phyloP scores from a whole-genome alignment of 129 eudicot genomes.

The Scalesia atractyloides region DNA sequence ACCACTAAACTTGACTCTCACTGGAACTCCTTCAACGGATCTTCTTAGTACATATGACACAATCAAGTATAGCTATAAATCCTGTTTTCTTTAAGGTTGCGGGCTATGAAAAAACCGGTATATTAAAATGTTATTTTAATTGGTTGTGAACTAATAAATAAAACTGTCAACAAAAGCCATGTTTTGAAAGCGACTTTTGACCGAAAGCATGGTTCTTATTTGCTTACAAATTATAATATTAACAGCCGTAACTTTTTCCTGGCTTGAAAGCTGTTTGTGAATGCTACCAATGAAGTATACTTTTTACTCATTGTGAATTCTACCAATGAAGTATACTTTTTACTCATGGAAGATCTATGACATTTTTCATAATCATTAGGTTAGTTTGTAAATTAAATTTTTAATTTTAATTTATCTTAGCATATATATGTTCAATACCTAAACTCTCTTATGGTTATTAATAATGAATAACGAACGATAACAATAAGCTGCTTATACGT shows the following conservation, averaged over 20 bases:
- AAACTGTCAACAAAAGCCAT: neutral
- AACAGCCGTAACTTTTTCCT: constrained; percentile 29
- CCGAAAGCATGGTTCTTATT: constrained; percentile 10
- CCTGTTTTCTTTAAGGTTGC: neutral
- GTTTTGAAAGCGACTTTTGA: constrained; percentile 13
- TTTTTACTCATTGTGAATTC: constrained; percentile 14
- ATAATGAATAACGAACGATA: too few relatives aligned
- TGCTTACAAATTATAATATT: constrained; percentile 12
- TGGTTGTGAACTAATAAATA: neutral
- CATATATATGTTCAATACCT: too few relatives aligned
- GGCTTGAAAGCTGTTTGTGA: constrained; percentile 9
- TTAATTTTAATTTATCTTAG: too few relatives aligned
- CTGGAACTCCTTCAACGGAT: neutral
- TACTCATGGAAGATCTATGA: constrained; percentile 20
- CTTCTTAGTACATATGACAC: neutral
- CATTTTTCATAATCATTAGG: neutral
- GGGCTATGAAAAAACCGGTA: too few relatives aligned
- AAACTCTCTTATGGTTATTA: too few relatives aligned
- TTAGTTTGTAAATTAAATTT: neutral
- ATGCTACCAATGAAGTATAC: constrained; percentile 1
- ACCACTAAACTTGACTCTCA: constrained; percentile 5
- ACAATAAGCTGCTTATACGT: too few relatives aligned
- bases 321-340: constrained; percentile 2
- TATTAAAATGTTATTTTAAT: neutral
- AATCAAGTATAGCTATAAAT: constrained; percentile 12